Conservation (phyloP, 2,329 filamentous ascomycete genomes). For the Aspergillus fructus region DNA sequence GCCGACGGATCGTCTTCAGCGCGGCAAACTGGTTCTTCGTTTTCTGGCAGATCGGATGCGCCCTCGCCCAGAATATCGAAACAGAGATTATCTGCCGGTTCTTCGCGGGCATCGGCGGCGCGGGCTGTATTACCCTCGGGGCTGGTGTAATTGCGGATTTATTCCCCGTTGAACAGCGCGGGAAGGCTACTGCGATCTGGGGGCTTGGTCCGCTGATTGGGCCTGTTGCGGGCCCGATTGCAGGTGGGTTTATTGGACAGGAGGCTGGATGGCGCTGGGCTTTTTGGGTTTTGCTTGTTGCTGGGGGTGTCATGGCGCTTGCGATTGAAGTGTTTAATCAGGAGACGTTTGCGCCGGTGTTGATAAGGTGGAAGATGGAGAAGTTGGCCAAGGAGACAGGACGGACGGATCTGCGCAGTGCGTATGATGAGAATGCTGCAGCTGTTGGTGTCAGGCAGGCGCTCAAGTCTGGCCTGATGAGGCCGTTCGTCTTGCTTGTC, state of each 20-base stretch:
- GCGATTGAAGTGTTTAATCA: constrained; percentile 21
- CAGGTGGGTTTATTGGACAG: constrained; percentile 43
- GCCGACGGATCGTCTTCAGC: constrained; percentile 60
- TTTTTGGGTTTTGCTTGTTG: constrained; percentile 47
- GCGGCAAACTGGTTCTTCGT: constrained; percentile 58
- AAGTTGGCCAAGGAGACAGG: constrained; percentile 23
- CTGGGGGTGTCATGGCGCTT: constrained; percentile 32
- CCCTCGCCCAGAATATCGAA: constrained; percentile 56
- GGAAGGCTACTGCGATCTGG: constrained; percentile 45
- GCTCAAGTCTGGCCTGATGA: constrained; percentile 39
- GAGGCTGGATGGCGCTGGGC: constrained; percentile 47
- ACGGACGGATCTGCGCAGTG: constrained; percentile 23
- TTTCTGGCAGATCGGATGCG: constrained; percentile 62
- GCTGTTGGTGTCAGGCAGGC: constrained; percentile 30
- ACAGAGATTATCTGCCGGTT: constrained; percentile 64
- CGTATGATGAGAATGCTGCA: constrained; percentile 15
- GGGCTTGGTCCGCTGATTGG: constrained; percentile 38
- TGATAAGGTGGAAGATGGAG: constrained; percentile 27
- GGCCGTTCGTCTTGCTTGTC: constrained; percentile 53
- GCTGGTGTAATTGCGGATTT: constrained; percentile 49
- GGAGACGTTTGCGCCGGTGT: constrained; percentile 27
- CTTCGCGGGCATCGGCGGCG: constrained; percentile 52
- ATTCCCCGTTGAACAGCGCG: constrained; percentile 43
- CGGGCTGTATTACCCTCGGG: constrained; percentile 41
- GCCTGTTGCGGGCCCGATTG: constrained; percentile 34